Conservation (phyloP, 139 green algal genomes). For the Axilococcus clingmanii region DNA sequence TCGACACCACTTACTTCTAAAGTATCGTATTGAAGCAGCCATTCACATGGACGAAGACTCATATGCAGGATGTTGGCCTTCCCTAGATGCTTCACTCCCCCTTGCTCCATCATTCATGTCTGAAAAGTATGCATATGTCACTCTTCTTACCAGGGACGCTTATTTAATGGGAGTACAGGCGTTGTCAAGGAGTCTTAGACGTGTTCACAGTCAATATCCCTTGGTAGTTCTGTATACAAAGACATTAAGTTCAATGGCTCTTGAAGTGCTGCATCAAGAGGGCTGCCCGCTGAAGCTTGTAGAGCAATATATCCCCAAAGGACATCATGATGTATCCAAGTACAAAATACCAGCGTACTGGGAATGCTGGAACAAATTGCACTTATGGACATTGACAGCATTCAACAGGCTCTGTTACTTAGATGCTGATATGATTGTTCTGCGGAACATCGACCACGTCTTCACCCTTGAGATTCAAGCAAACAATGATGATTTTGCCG, state of each 20-base stretch:
- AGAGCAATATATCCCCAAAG: background rate
- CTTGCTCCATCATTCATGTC: too few relatives aligned
- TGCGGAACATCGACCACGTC: conserved; percentile 12
- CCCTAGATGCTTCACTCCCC: too few relatives aligned
- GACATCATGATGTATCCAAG: background rate
- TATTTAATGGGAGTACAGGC: too few relatives aligned
- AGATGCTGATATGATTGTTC: conserved; percentile 19
- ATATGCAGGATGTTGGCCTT: too few relatives aligned
- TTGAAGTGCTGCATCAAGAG: background rate
- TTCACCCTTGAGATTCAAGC: conserved; percentile 12
- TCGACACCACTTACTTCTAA: too few relatives aligned
- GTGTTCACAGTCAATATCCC: too few relatives aligned
- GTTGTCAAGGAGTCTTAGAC: too few relatives aligned
- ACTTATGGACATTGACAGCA: background rate
- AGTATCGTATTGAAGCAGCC: too few relatives aligned
- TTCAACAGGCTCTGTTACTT: background rate
- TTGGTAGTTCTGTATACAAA: conserved; percentile 2
- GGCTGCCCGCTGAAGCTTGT: background rate
- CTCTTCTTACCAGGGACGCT: too few relatives aligned
- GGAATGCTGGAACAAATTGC: background rate
- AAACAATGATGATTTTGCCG: conserved; percentile 10
- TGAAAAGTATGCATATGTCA: too few relatives aligned
- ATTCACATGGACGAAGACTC: too few relatives aligned
- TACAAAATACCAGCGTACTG: background rate
- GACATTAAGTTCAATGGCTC: background rate